Base-by-base conservation (phyloP, 2,329 filamentous ascomycete species). In the Exutisphaerella laricina region DNA sequence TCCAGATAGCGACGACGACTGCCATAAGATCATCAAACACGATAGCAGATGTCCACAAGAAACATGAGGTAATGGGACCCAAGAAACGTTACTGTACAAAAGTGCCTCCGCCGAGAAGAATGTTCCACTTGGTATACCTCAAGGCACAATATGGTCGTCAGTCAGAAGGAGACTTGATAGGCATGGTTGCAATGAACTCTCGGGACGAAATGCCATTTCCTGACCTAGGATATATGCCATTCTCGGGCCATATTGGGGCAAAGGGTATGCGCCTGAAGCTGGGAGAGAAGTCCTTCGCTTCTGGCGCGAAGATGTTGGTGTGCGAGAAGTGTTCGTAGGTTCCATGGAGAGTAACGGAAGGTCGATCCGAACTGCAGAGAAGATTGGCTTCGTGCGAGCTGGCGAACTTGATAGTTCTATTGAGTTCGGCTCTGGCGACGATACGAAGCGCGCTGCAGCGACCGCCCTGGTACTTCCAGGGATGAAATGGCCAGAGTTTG, bases 151-250 rank as follows among this genome's bases (percentile, higher is more conserved):
- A 2, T 12, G 13, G 5, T 16, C 25, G 16, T 31, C n/a, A n/a
- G 10, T 13, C 8, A 16, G 13, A 16, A 2, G 37, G 23, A 10
- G 23, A 32, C 14, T 30, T 22, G 21, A 34, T 47, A 29, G 28
- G 31, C 28, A 14, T 39, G 9, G 34, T 39, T 14, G 39, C 20
- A n/a, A 21, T 43, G 12, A 33, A 26, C 22, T 49, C 46, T 26
- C 22, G 46, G 5, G 9, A 5, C 1, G 43, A 49, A 23, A 43
- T 46, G 38, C 39, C 43, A 10, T 43, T 16, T 14, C 43, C 39
- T 12, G 46, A 49, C n/a, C 21, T 46, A 16, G 46, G 42, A 25
- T 49, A 45, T 34, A 32, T 33, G 4, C 16, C n/a, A n/a, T 49
- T 6, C 28, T 45, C 14, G 7, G 12, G 9, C 10, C 20, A 13